Evolutionary conservation across 345 rosid species (phyloP).

Genomic region (Durio zibethinus): DNA sequence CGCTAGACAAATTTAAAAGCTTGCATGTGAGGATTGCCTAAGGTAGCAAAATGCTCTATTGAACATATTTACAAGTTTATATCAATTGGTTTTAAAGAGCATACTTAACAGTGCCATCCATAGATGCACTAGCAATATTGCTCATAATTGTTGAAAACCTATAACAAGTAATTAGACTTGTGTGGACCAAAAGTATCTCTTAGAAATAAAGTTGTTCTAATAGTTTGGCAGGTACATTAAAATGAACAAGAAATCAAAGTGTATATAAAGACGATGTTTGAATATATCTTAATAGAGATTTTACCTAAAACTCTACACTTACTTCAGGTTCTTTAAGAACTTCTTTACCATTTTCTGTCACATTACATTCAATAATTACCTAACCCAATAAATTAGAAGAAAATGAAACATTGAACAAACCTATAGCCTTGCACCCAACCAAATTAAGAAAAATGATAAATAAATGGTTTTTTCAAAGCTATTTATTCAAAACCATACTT

Average conservation of each 20-base stretch:
- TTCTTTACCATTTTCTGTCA: constrained; percentile 42
- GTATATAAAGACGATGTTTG: background rate
- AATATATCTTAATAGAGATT: constrained; percentile 3
- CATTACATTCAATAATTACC: constrained; percentile 16
- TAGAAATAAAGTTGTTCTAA: constrained; percentile 14
- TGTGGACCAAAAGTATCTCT: constrained; percentile 75
- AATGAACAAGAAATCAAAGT: background rate
- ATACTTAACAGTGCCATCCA: constrained; percentile 78
- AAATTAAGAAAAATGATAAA: background rate
- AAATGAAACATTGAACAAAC: background rate
- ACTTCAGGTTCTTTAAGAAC: constrained; percentile 52
- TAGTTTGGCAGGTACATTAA: background rate
- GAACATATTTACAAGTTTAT: background rate
- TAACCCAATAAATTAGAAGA: constrained; percentile 4
- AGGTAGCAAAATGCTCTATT: background rate
- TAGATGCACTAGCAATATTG: constrained; percentile 76
- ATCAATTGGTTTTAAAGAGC: constrained; percentile 5
- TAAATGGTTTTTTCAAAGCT: constrained; percentile 2
- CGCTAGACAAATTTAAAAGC: background rate
- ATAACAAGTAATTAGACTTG: constrained; percentile 61
- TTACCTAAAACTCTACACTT: constrained; percentile 65
- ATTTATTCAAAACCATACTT: background rate
- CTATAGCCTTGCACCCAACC: background rate
- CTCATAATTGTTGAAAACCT: constrained; percentile 75
- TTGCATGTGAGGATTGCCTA: background rate